Conservation (phyloP, 306 rosid species). For the Ormosia semicastrata region DNA sequence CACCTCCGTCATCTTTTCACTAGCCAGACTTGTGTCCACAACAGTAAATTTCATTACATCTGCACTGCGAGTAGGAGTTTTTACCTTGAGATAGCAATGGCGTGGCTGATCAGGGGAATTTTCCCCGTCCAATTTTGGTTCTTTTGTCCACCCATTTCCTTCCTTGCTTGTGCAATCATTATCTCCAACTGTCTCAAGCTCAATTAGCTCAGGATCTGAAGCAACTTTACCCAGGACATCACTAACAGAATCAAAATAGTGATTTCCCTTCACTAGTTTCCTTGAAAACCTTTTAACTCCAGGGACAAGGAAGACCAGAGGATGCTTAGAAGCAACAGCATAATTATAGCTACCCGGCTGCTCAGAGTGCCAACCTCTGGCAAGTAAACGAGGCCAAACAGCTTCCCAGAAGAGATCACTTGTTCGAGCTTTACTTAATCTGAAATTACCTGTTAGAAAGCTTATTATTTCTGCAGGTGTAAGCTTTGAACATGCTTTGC, state of each 20-base stretch:
- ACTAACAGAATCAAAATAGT: slow-evolving; percentile 76
- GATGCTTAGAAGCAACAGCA: slow-evolving; percentile 48
- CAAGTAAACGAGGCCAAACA: slow-evolving; percentile 97
- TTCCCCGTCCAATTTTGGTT: slow-evolving; percentile 45
- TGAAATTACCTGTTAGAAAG: slow-evolving; percentile 77
- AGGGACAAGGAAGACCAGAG: slow-evolving; percentile 84
- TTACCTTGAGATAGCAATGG: slow-evolving; percentile 82
- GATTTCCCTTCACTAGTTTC: slow-evolving; percentile 73
- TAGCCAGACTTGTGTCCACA: slow-evolving; percentile 76
- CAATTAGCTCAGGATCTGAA: slow-evolving; percentile 76
- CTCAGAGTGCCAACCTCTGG: slow-evolving; percentile 98
- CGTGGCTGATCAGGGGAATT: slow-evolving; percentile 62
- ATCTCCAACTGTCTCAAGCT: slow-evolving; percentile 50
- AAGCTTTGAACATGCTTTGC: slow-evolving; percentile 80
- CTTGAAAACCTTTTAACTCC: slow-evolving; percentile 78
- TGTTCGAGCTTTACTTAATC: slow-evolving; percentile 90
- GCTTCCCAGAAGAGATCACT: slow-evolving; percentile 97
- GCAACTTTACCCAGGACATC: slow-evolving; percentile 85
- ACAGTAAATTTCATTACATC: slow-evolving; percentile 74
- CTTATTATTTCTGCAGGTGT: slow-evolving; percentile 64
- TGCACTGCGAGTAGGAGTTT: slow-evolving; percentile 47
- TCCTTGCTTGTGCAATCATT: slow-evolving; percentile 42
- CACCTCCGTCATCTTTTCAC: slow-evolving; percentile 43
- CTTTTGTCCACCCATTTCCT: slow-evolving; percentile 52
- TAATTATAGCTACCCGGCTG: slow-evolving; percentile 61